A percentile compares a stretch with the other conserved stretches of the same genome.
These are phyloP conservation scores for Trichophaea hybrida DNA, from an alignment of 2,329 filamentous ascomycete species.

Conservation along the genomic window DNA sequence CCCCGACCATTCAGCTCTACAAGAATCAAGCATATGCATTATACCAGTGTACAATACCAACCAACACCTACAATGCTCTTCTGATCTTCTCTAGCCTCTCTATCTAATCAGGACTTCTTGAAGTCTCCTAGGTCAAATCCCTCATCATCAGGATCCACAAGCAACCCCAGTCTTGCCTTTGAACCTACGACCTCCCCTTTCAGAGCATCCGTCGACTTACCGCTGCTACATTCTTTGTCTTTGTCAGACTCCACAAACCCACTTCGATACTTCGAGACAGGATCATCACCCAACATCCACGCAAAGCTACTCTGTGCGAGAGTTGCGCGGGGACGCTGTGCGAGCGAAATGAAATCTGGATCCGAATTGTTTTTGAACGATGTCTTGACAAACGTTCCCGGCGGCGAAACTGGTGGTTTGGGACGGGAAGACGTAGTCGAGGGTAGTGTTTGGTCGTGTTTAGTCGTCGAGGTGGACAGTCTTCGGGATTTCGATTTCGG, in stretches of 20 bases:
- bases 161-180: not conserved
- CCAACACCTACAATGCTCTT: not conserved
- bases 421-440: conserved; percentile 9
- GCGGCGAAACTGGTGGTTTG: conserved; percentile 13
- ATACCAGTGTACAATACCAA: not conserved
- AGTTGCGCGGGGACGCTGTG: conserved; percentile 20
- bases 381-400: conserved; percentile 19
- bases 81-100: not conserved
- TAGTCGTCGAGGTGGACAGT: not conserved
- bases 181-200: not conserved
- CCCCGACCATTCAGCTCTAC: too few relatives aligned
- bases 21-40: too few relatives aligned
- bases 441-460: not conserved
- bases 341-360: conserved; percentile 16
- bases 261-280: conserved; percentile 17
- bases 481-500: not conserved
- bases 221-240: not conserved
- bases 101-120: not conserved
- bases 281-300: conserved; percentile 28
- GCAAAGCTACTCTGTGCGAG: conserved; percentile 27
- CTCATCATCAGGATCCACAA: conserved; percentile 6
- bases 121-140: conserved; percentile 20
- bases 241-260: conserved; percentile 16
- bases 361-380: conserved; percentile 23
- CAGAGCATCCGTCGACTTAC: not conserved